phyloP scores from a whole-genome alignment of 1,284 basidiomycete species.

The Leucocoprinus gongylophorus region DNA sequence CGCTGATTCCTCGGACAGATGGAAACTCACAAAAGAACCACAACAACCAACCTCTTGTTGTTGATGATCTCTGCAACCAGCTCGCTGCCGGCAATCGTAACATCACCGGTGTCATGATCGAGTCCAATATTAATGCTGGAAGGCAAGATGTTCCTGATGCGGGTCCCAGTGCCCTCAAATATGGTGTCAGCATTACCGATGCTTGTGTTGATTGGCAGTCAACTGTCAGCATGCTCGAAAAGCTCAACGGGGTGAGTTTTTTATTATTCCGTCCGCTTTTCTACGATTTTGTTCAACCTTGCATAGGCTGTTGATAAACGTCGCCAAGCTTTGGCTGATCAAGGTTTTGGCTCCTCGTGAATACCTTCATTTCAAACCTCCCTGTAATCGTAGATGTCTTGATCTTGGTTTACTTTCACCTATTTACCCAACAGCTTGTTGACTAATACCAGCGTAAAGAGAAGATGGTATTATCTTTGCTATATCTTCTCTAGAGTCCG shows the following conservation, averaged over 20 bases:
- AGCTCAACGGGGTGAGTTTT: constrained; percentile 54
- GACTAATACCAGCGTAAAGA: neutral
- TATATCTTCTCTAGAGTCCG: neutral
- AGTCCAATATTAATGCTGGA: constrained; percentile 87
- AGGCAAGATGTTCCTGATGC: constrained; percentile 74
- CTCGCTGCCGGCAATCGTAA: constrained; percentile 68
- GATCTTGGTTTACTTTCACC: neutral
- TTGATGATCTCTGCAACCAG: constrained; percentile 74
- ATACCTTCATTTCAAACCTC: neutral
- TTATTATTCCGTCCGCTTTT: neutral
- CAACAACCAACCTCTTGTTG: constrained; percentile 81
- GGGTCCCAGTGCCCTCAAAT: constrained; percentile 61
- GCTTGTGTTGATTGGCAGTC: constrained; percentile 91
- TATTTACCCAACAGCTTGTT: neutral
- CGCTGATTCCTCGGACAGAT: constrained; percentile 38
- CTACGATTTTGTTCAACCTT: neutral
- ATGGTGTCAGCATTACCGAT: constrained; percentile 87
- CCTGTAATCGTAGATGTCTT: neutral
- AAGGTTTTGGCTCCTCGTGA: constrained; percentile 5
- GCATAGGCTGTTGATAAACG: constrained; percentile 13
- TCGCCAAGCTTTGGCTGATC: constrained; percentile 5
- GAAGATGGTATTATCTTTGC: neutral
- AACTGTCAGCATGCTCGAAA: constrained; percentile 72
- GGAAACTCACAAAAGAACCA: constrained; percentile 94
- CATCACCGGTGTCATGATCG: constrained; percentile 96